Percentiles rank a stretch among this genome's conserved stretches.
These are phyloP conservation scores for Phytophthora megakarya DNA, from an alignment of 352 stramenopile genomes.

Conservation along the genomic window DNA sequence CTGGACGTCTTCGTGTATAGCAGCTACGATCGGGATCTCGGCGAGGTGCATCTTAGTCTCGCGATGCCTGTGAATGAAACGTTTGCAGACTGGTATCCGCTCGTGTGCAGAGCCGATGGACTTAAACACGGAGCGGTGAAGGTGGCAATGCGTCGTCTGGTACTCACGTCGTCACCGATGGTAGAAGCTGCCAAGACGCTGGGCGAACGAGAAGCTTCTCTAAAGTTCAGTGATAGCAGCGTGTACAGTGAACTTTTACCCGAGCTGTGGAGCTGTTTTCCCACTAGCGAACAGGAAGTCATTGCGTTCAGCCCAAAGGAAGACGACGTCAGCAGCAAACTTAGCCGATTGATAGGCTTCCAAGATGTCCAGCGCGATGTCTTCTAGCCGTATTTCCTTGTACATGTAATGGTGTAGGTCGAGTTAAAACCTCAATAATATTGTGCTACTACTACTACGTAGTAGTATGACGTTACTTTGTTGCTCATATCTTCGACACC, in stretches of 20 bases:
- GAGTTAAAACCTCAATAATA: conserved; percentile 16
- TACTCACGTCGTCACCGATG: conserved; percentile 59
- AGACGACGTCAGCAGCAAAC: conserved; percentile 60
- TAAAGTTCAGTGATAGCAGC: conserved; percentile 54
- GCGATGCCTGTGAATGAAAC: conserved; percentile 67
- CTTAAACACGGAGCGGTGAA: conserved; percentile 56
- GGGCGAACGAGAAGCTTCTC: conserved; percentile 37
- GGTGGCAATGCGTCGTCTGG: conserved; percentile 57
- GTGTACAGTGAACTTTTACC: conserved; percentile 55
- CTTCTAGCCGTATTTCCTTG: conserved; percentile 42
- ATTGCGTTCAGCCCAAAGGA: conserved; percentile 27
- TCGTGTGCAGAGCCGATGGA: conserved; percentile 60
- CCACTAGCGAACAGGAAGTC: conserved; percentile 33
- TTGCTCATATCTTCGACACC: not conserved
- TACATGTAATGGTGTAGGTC: conserved; percentile 7
- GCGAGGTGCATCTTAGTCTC: conserved; percentile 72
- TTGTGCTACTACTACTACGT: too few relatives aligned
- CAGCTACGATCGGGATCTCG: conserved; percentile 55
- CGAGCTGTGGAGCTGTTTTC: conserved; percentile 66
- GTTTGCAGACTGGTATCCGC: conserved; percentile 73
- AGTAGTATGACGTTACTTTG: not conserved
- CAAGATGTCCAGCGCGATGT: conserved; percentile 61
- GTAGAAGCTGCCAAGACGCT: conserved; percentile 53
- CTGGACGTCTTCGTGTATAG: conserved; percentile 60
- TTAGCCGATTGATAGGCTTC: conserved; percentile 67